Evolutionary conservation across 1,284 basidiomycete species (phyloP), one percentile per base, ranked within the genome.

Genomic region (Inonotus hispidus): DNA sequence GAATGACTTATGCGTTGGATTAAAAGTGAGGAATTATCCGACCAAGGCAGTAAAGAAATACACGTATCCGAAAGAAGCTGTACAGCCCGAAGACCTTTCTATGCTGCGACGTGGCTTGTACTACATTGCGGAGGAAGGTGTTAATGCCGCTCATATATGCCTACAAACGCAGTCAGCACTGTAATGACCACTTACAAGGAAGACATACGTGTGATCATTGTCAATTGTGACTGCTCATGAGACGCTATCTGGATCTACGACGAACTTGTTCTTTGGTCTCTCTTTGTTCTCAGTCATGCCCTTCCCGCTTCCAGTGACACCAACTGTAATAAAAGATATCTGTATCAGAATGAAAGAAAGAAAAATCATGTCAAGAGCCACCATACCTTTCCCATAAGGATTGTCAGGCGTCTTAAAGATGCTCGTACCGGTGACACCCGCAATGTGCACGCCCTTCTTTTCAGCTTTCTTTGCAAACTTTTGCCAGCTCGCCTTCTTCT

Each of bases 351-450:
- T 59, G 7, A 65, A 23, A 57, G 46, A 54, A 52, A 6, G 55
- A 57, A 49, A 54, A 52, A 6, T 54, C 43, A 43, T 46, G 61
- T 63, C 59, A 69, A 27, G 71, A 69, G 6, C 69, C 80, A 58
- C 68, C 41, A 7, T 21, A 88, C 90, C 90, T 83, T 84, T 84
- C 54, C 95, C 95, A 41, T 92, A 75, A 1, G 94, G 93, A 71
- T 95, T 95, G 68, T 97, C 95, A 13, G 95, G 93, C 3, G 95
- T 98, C 75, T 93, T 92, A 82, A 98, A 98, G 67, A 98, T 96
- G 68, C 92, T 94, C 69, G 89, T 93, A 45, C 94, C 94, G 58
- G 91, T 78, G 27, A 93, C 82, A 63, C 92, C 93, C 63, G 85
- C 92, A 67, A 91, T 92, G 75, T 88, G 89, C 39, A 95, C 88